phyloP scores from a whole-genome alignment of 2,329 filamentous ascomycete genomes.

The Ophiostoma sp. region DNA sequence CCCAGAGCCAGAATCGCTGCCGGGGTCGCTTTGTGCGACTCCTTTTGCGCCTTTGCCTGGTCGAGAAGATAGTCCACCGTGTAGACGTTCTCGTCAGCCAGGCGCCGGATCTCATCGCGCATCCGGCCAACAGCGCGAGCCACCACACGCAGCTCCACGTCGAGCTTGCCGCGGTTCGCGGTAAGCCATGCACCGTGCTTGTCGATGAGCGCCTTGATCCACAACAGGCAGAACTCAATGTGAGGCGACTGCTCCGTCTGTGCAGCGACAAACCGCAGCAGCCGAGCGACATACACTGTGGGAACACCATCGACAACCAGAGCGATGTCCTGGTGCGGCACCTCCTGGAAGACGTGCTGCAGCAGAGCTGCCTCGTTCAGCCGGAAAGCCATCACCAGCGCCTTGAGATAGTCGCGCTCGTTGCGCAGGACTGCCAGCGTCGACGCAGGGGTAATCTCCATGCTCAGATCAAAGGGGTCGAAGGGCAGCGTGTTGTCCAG shows the following conservation, averaged over 20 bases:
- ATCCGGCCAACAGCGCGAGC: conserved; percentile 75
- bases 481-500: conserved; percentile 80
- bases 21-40: conserved; percentile 21
- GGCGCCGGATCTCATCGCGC: conserved; percentile 70
- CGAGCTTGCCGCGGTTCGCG: conserved; percentile 70
- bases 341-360: conserved; percentile 76
- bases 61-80: conserved; percentile 74
- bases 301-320: conserved; percentile 77
- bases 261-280: conserved; percentile 80
- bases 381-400: conserved; percentile 93
- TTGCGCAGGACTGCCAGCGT: conserved; percentile 63
- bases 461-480: conserved; percentile 92
- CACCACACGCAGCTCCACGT: conserved; percentile 77
- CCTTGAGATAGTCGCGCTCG: conserved; percentile 79
- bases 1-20: conserved; percentile 3
- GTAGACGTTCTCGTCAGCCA: conserved; percentile 85
- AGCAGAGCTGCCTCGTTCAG: conserved; percentile 81
- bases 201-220: conserved; percentile 78
- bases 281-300: conserved; percentile 74
- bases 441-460: conserved; percentile 83
- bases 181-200: conserved; percentile 81
- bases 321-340: conserved; percentile 67
- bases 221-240: conserved; percentile 88
- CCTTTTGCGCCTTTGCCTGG: conserved; percentile 37
- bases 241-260: conserved; percentile 88